Percentiles rank a stretch among this genome's conserved stretches.
phyloP scores from a whole-genome alignment of 805 yeast genomes.

The Wickerhamiella qilinensis region DNA sequence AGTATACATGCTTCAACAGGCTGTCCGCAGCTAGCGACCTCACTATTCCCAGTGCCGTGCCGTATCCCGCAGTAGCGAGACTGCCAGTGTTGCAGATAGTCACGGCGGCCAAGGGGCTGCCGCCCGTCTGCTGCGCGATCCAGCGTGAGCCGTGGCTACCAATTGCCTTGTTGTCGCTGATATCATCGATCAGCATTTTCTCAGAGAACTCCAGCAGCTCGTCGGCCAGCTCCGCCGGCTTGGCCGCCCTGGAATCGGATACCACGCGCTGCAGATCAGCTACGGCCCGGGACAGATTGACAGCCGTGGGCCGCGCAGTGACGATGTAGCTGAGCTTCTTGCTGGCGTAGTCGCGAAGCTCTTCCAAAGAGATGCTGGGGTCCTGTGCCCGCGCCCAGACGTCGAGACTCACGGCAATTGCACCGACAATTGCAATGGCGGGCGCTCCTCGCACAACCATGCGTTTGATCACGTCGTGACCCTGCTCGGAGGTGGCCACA shows the following conservation, averaged over 20 bases:
- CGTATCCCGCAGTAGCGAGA: slow-evolving; percentile 92
- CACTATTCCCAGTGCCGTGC: slow-evolving; percentile 88
- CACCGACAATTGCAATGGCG: slow-evolving; percentile 92
- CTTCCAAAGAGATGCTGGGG: slow-evolving; percentile 4
- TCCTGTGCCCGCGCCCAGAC: slow-evolving; percentile 22
- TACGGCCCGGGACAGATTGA: slow-evolving; percentile 72
- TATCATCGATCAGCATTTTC: slow-evolving; percentile 55
- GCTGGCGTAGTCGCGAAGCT: slow-evolving; percentile 13
- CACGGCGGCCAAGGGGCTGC: slow-evolving; percentile 62
- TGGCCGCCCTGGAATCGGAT: slow-evolving; percentile 5
- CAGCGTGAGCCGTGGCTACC: slow-evolving; percentile 73
- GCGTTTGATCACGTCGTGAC: slow-evolving; percentile 61
- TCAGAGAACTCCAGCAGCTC: slow-evolving; percentile 23
- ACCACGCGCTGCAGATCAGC: slow-evolving; percentile 30
- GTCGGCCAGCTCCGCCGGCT: slow-evolving; percentile 21
- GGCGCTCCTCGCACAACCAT: slow-evolving; percentile 99
- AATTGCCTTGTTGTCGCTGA: slow-evolving; percentile 57
- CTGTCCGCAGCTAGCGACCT: slow-evolving; percentile 44
- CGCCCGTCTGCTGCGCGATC: slow-evolving; percentile 30
- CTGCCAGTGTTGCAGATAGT: slow-evolving; percentile 97
- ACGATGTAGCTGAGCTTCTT: slow-evolving; percentile 47
- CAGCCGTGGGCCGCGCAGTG: slow-evolving; percentile 88
- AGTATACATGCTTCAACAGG: slow-evolving; percentile 55
- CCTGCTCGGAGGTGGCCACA: slow-evolving; percentile 52
- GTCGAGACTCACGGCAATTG: slow-evolving; percentile 70